Evolutionary conservation across 495 filamentous ascomycete species (phyloP), one percentile per base, ranked within the genome.

Genomic region (Pseudomonodictys pantanalensis): DNA sequence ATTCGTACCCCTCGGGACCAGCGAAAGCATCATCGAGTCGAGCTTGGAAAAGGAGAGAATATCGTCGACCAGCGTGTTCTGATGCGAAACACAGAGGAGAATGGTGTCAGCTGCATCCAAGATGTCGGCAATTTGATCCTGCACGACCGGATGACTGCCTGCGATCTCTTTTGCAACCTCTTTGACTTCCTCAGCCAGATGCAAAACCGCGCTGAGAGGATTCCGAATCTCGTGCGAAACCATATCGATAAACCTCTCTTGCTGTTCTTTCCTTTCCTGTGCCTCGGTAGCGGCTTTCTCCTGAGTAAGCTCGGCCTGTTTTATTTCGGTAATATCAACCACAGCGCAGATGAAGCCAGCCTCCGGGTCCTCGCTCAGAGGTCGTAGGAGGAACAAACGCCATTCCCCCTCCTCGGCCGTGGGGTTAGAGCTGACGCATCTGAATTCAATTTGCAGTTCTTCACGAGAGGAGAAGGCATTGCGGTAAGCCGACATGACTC

Each of bases 31-130:
- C 41, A 68, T 70, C 2, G 72, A 66, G 48, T 75, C 72, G 4
- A 75, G 60, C 52, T 73, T 75, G 15, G 69, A 72, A 56, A 68
- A 70, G 7, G 69, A 69, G 0, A 75, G 58, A 28, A 75, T 70
- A 58, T 75, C 72, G 38, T 75, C 69, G 2, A 75, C 69, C 12
- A 75, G 60, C 18, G 60, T 64, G n/a, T 66, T 69, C 51, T 73
- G 69, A 41, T 74, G 72, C 15, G 44, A 50, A 1, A 71, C 56
- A 52, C 72, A 74, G 1, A 70, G 47, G n/a, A 68, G 54, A 25
- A 74, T 73, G 8, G 68, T 73, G 15, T 72, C 67, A 6, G 69
- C 65, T 6, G 70, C 62, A 22, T 72, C 70, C 7, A 42, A 18
- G 22, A 74, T 69, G 3, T 64, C 60, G 3, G 47, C 25, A 17